phyloP scores from a whole-genome alignment of 2,329 filamentous ascomycete genomes.

The Lasiodiplodia theobromae region DNA sequence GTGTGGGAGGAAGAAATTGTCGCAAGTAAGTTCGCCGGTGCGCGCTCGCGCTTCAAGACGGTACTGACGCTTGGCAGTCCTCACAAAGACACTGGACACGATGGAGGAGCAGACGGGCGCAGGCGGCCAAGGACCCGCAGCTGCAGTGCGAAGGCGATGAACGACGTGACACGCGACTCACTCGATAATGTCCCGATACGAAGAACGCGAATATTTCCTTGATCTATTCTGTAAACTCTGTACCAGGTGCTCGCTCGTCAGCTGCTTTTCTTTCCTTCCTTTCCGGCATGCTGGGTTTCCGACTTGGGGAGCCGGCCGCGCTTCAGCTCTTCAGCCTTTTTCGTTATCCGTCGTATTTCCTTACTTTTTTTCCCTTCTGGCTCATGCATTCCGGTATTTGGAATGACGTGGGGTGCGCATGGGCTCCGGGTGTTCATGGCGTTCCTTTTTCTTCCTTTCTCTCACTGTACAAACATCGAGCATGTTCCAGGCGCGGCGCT shows the following conservation, averaged over 20 bases:
- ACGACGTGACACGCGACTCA: constrained; percentile 30
- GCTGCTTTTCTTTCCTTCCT: constrained; percentile 26
- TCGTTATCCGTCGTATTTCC: constrained; percentile 11
- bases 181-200: constrained; percentile 30
- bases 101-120: constrained; percentile 50
- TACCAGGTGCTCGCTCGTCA: constrained; percentile 13
- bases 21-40: constrained; percentile 66
- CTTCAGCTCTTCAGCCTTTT: constrained; percentile 20
- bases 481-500: constrained; percentile 29
- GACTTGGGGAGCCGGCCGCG: constrained; percentile 17
- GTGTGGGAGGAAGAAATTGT: constrained; percentile 95
- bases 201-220: constrained; percentile 28
- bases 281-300: constrained; percentile 9
- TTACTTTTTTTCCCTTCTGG: constrained; percentile 7
- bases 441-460: constrained; percentile 16
- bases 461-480: constrained; percentile 30
- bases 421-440: constrained; percentile 25
- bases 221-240: constrained; percentile 25
- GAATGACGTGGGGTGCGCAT: constrained; percentile 25
- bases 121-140: constrained; percentile 40
- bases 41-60: not conserved
- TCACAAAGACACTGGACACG: constrained; percentile 62
- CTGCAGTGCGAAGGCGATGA: constrained; percentile 43
- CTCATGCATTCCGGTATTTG: constrained; percentile 18
- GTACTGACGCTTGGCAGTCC: constrained; percentile 47